These are phyloP conservation scores for Globisporangium ultimum DNA, from an alignment of 352 stramenopile genomes.

Conservation along the genomic window DNA sequence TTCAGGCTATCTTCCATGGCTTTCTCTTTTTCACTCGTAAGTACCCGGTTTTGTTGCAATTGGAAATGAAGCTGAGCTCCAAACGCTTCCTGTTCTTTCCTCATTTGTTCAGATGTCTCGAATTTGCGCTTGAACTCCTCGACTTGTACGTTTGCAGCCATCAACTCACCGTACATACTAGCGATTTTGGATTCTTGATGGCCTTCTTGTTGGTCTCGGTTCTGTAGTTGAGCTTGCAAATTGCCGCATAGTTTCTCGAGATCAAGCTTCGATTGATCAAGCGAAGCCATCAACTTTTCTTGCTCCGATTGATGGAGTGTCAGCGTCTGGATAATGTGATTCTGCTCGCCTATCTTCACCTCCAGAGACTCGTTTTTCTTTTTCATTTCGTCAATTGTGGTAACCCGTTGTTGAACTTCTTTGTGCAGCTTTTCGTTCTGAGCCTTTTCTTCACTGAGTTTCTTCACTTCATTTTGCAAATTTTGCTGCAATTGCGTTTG, in stretches of 20 bases:
- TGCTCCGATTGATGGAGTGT: conserved; percentile 56
- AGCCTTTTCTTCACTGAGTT: conserved; percentile 22
- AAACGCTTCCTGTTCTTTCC: conserved; percentile 60
- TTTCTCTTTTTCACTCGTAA: conserved; percentile 46
- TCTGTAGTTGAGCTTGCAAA: conserved; percentile 54
- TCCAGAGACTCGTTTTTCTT: conserved; percentile 49
- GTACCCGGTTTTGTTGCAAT: conserved; percentile 42
- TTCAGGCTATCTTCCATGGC: conserved; percentile 37
- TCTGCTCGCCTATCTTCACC: conserved; percentile 44
- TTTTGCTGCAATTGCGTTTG: conserved; percentile 11
- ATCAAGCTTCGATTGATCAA: conserved; percentile 65
- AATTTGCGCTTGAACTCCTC: conserved; percentile 69
- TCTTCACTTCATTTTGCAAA: conserved; percentile 15
- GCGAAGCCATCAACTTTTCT: conserved; percentile 41
- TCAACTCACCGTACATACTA: conserved; percentile 66
- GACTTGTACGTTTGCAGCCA: conserved; percentile 70
- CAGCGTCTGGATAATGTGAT: conserved; percentile 55
- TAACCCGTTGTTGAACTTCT: conserved; percentile 31
- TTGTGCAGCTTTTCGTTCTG: conserved; percentile 40
- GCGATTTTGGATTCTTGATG: conserved; percentile 71
- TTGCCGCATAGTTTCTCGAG: conserved; percentile 59
- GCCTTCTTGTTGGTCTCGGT: conserved; percentile 54
- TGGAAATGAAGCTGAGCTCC: conserved; percentile 47
- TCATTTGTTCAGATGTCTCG: conserved; percentile 61
- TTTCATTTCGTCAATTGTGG: conserved; percentile 37